These are phyloP conservation scores for Auriscalpium vulgare DNA, from an alignment of 768 basidiomycete species.

Conservation along the genomic window DNA sequence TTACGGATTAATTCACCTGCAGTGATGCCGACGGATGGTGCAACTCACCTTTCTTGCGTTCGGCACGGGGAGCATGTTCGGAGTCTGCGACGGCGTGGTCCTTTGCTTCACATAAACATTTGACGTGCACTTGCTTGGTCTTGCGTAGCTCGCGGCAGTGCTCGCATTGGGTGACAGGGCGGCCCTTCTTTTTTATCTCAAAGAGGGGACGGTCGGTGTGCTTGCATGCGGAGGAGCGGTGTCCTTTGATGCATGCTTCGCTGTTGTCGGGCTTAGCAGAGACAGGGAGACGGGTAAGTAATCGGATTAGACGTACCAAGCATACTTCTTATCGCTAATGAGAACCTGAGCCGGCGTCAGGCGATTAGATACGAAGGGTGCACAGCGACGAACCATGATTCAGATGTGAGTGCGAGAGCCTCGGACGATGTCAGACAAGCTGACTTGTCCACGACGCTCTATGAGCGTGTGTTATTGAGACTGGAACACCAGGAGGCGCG, in stretches of 20 bases:
- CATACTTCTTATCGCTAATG: slow-evolving; percentile 65
- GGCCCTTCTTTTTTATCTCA: slow-evolving; percentile 89
- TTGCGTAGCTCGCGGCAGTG: slow-evolving; percentile 78
- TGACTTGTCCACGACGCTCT: slow-evolving; percentile 17
- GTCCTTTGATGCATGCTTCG: slow-evolving; percentile 91
- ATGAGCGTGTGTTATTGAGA: slow-evolving; percentile 17
- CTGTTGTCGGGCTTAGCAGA: slow-evolving; percentile 31
- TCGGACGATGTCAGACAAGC: slow-evolving; percentile 10
- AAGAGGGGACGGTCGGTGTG: slow-evolving; percentile 87
- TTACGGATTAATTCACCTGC: slow-evolving; percentile 20
- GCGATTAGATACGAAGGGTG: neutral
- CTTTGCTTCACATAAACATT: slow-evolving; percentile 55
- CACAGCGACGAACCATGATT: slow-evolving; percentile 4
- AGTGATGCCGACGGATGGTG: slow-evolving; percentile 9
- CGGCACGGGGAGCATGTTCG: slow-evolving; percentile 7
- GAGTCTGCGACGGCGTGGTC: neutral
- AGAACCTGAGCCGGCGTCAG: slow-evolving; percentile 41
- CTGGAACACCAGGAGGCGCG: slow-evolving; percentile 11
- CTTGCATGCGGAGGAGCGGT: slow-evolving; percentile 81
- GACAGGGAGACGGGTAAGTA: neutral
- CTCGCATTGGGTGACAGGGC: slow-evolving; percentile 85
- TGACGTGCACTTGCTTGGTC: slow-evolving; percentile 73
- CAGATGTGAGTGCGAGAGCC: slow-evolving; percentile 2
- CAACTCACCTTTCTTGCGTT: slow-evolving; percentile 56
- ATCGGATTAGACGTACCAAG: slow-evolving; percentile 45